These are phyloP conservation scores for Zizania latifolia DNA, from an alignment of 176 grass and related monocot species.

Conservation along the genomic window DNA sequence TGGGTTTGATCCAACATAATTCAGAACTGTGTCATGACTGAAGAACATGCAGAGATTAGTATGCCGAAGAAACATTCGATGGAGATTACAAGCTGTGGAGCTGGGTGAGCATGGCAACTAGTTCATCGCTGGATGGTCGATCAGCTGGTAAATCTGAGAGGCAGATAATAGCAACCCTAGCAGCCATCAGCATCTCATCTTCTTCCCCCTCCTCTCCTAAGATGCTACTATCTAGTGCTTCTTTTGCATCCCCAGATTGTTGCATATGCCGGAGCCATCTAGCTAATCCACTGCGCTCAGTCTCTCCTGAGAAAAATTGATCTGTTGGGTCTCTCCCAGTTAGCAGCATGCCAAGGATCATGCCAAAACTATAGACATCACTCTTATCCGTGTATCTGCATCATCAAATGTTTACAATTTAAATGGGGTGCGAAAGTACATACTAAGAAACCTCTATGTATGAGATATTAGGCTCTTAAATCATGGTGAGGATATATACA, in stretches of 20 bases:
- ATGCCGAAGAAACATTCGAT: not conserved
- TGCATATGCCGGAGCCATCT: constrained; percentile 81
- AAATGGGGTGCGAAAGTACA: not conserved
- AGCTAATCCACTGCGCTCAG: constrained; percentile 38
- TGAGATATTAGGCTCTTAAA: not conserved
- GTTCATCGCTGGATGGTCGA: constrained; percentile 90
- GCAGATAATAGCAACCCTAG: constrained; percentile 85
- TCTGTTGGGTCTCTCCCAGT: constrained; percentile 76
- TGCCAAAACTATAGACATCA: constrained; percentile 83
- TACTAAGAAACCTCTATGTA: not conserved
- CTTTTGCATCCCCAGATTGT: constrained; percentile 63
- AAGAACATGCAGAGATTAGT: not conserved
- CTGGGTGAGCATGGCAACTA: constrained; percentile 79
- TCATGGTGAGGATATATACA: not conserved
- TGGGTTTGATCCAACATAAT: not conserved
- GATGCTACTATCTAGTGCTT: constrained; percentile 60
- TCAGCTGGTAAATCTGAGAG: constrained; percentile 72
- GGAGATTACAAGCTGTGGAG: constrained; percentile 60
- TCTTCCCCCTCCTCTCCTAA: constrained; percentile 68
- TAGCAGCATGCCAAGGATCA: constrained; percentile 68
- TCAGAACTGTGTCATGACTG: not conserved
- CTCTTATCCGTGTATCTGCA: constrained; percentile 96
- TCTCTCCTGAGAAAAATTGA: constrained; percentile 61
- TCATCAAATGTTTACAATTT: not conserved
- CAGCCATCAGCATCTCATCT: constrained; percentile 86